phyloP scores from a whole-genome alignment of 164 flowering plant species.

The Sextonia rubra region DNA sequence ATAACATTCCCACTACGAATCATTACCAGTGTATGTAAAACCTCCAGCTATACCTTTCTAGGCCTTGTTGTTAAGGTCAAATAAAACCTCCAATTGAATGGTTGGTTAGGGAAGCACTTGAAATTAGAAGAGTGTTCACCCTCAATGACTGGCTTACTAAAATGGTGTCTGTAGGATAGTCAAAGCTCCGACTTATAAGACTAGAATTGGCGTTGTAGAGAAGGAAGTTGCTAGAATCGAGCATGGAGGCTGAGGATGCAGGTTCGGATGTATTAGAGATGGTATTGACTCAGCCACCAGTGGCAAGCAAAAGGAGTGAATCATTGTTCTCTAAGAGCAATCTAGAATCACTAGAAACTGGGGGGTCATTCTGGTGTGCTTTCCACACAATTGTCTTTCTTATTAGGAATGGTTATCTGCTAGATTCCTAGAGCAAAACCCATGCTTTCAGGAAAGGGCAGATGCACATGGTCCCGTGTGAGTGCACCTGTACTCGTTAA shows the following conservation, averaged over 20 bases:
- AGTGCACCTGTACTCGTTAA: no score
- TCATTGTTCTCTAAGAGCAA: neutral
- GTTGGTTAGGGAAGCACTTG: no score
- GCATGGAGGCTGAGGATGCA: slow-evolving; percentile 33
- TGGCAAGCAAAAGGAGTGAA: neutral
- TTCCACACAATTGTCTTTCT: slow-evolving; percentile 23
- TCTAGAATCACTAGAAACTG: neutral
- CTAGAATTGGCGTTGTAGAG: slow-evolving; percentile 7
- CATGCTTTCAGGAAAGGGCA: no score
- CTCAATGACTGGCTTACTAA: slow-evolving; percentile 32
- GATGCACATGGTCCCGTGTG: no score
- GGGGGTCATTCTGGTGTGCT: slow-evolving; percentile 11
- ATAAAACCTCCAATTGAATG: no score
- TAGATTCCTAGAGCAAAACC: neutral
- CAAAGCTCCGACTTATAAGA: slow-evolving; percentile 7
- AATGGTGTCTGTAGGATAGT: slow-evolving; percentile 33
- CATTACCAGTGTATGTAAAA: no score
- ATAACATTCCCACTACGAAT: no score
- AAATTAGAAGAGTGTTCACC: no score
- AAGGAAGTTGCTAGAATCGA: slow-evolving; percentile 42
- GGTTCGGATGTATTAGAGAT: neutral
- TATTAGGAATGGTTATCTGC: neutral
- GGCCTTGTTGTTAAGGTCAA: no score
- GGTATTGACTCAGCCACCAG: neutral
- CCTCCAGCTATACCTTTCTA: no score